phyloP scores from a whole-genome alignment of 805 yeast genomes.

The Schizosaccharomyces pombe region DNA sequence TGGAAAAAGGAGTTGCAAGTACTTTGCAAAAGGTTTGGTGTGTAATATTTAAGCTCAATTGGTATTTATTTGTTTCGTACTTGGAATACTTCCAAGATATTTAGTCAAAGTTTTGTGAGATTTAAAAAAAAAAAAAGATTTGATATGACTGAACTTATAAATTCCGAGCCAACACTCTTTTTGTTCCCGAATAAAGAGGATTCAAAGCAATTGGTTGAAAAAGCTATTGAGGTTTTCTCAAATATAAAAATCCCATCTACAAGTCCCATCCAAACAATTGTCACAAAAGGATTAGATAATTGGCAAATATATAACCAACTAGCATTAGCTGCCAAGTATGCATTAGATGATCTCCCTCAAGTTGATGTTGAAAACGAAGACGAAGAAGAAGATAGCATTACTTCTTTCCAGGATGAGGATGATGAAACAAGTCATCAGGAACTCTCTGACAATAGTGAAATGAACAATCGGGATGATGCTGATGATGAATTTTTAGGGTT shows the following conservation, averaged over 20 bases:
- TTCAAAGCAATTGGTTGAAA: neutral
- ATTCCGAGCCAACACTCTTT: neutral
- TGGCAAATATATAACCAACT: neutral
- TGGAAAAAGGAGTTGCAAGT: too few relatives aligned
- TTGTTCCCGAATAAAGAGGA: neutral
- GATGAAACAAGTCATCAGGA: constrained; percentile 14
- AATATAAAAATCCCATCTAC: neutral
- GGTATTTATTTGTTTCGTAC: too few relatives aligned
- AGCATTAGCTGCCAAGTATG: constrained; percentile 5
- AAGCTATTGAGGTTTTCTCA: neutral
- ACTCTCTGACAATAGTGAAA: constrained; percentile 11
- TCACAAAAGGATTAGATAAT: neutral
- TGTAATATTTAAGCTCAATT: too few relatives aligned
- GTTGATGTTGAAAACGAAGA: constrained; percentile 10
- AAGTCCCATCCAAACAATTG: neutral
- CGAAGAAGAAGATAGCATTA: constrained; percentile 11
- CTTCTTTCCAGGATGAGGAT: constrained; percentile 12
- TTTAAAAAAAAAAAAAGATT: too few relatives aligned
- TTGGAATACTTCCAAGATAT: too few relatives aligned
- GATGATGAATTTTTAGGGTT: constrained; percentile 11
- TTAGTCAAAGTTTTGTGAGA: too few relatives aligned
- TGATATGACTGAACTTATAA: too few relatives aligned
- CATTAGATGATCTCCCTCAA: constrained; percentile 6
- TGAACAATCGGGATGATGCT: constrained; percentile 12
- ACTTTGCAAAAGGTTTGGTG: too few relatives aligned